Conservation (phyloP, 345 rosid genomes). For the Aethionema arabicum region DNA sequence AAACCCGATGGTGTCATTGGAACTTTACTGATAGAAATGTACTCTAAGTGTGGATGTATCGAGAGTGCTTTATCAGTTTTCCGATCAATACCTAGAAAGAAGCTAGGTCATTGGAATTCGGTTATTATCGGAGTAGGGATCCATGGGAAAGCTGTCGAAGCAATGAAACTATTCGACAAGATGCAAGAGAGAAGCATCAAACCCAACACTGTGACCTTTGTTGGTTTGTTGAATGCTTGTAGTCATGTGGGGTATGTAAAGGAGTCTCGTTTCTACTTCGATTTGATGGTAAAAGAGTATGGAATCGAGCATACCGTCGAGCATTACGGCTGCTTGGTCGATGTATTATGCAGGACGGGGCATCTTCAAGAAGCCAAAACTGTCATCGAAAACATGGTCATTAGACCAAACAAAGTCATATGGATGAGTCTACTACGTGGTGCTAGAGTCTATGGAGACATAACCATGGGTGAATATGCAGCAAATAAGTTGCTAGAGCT, state of each 20-base stretch:
- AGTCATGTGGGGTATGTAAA: constrained; percentile 67
- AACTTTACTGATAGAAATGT: constrained; percentile 64
- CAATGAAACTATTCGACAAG: constrained; percentile 45
- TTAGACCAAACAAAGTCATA: constrained; percentile 54
- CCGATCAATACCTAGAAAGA: constrained; percentile 40
- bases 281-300: constrained; percentile 50
- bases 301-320: constrained; percentile 52
- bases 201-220: constrained; percentile 58
- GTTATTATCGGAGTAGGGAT: constrained; percentile 64
- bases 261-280: constrained; percentile 52
- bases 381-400: constrained; percentile 50
- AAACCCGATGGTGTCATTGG: constrained; percentile 49
- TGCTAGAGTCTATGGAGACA: constrained; percentile 45
- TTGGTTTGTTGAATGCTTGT: constrained; percentile 72
- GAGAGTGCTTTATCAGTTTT: constrained; percentile 49
- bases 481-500: constrained; percentile 43
- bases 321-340: constrained; percentile 71
- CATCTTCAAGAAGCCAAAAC: constrained; percentile 56
- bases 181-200: constrained; percentile 45
- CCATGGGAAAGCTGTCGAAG: constrained; percentile 57
- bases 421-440: constrained; percentile 63
- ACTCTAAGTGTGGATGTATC: constrained; percentile 65
- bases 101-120: constrained; percentile 71
- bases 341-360: constrained; percentile 57
- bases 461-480: constrained; percentile 47